Evolutionary conservation across 805 yeast species (phyloP).

Genomic region (Myxozyma nipponensis): DNA sequence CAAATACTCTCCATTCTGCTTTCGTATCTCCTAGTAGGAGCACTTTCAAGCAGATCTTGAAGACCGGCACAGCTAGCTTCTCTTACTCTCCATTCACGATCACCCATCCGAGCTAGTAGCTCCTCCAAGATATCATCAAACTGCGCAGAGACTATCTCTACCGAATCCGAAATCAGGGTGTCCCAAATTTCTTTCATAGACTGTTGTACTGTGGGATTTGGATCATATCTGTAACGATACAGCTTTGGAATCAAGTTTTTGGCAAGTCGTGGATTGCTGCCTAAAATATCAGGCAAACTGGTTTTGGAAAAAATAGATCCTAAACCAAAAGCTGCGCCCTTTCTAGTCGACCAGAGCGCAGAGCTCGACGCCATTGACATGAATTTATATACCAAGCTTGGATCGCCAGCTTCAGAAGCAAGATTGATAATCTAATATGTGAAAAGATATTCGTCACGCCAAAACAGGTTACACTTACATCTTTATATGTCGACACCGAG

Average conservation of each 20-base stretch:
- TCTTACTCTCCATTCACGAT: constrained; percentile 87
- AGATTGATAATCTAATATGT: constrained; percentile 47
- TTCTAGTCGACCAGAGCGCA: constrained; percentile 85
- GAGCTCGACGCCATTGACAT: constrained; percentile 89
- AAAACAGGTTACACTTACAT: constrained; percentile 43
- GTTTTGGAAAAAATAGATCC: constrained; percentile 80
- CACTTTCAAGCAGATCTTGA: constrained; percentile 60
- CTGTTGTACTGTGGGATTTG: constrained; percentile 64
- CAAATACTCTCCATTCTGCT: constrained; percentile 62
- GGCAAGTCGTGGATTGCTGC: constrained; percentile 52
- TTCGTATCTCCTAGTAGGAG: constrained; percentile 47
- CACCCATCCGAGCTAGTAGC: constrained; percentile 63
- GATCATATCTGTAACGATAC: constrained; percentile 82
- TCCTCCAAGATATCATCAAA: constrained; percentile 61
- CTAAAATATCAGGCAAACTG: constrained; percentile 59
- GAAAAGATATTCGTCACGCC: not conserved
- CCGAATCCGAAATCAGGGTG: constrained; percentile 55
- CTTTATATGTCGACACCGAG: constrained; percentile 86
- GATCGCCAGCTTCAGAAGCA: constrained; percentile 95
- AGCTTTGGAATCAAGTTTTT: constrained; percentile 71
- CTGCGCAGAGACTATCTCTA: constrained; percentile 51
- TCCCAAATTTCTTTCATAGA: constrained; percentile 91
- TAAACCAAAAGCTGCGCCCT: constrained; percentile 91
- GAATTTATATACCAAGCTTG: constrained; percentile 86
- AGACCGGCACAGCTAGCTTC: constrained; percentile 51